A percentile compares a stretch with the other conserved stretches of the same genome.
These are phyloP conservation scores for Aspergillus hiratsukae DNA, from an alignment of 2,329 filamentous ascomycete genomes.

Conservation along the genomic window DNA sequence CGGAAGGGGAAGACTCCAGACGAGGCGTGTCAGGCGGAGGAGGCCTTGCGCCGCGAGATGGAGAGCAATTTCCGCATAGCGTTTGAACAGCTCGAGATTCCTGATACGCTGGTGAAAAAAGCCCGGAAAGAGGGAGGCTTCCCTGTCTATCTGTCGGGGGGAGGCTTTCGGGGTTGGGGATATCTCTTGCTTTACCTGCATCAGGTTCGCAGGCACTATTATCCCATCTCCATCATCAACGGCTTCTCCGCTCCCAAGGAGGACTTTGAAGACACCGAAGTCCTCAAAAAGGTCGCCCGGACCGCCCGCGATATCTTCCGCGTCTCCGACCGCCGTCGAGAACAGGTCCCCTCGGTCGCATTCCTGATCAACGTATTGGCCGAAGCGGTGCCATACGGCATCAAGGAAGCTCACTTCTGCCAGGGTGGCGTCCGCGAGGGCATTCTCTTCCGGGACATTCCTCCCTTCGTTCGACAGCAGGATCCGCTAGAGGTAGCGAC, in stretches of 20 bases:
- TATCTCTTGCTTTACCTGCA: slow-evolving; percentile 79
- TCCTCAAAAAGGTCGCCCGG: slow-evolving; percentile 22
- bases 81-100: slow-evolving; percentile 55
- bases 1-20: slow-evolving; percentile 34
- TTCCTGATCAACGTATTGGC: slow-evolving; percentile 70
- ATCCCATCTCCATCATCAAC: slow-evolving; percentile 76
- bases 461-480: slow-evolving; percentile 54
- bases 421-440: slow-evolving; percentile 83
- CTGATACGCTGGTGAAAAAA: slow-evolving; percentile 47
- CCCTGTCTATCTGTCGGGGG: slow-evolving; percentile 77
- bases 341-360: slow-evolving; percentile 77
- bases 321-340: slow-evolving; percentile 70
- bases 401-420: slow-evolving; percentile 73
- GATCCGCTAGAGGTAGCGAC: slow-evolving; percentile 64
- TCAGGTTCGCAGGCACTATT: slow-evolving; percentile 56
- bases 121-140: slow-evolving; percentile 49
- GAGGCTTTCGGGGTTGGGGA: slow-evolving; percentile 83
- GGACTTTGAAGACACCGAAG: slow-evolving; percentile 27
- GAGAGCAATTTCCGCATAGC: slow-evolving; percentile 54
- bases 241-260: slow-evolving; percentile 59
- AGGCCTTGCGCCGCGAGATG: slow-evolving; percentile 39
- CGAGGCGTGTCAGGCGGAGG: slow-evolving; percentile 41
- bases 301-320: slow-evolving; percentile 52
- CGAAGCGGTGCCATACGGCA: slow-evolving; percentile 58
- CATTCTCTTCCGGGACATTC: slow-evolving; percentile 64